phyloP scores from a whole-genome alignment of 371 early-diverging fungal species.

The Apophysomyces trapeziformis region DNA sequence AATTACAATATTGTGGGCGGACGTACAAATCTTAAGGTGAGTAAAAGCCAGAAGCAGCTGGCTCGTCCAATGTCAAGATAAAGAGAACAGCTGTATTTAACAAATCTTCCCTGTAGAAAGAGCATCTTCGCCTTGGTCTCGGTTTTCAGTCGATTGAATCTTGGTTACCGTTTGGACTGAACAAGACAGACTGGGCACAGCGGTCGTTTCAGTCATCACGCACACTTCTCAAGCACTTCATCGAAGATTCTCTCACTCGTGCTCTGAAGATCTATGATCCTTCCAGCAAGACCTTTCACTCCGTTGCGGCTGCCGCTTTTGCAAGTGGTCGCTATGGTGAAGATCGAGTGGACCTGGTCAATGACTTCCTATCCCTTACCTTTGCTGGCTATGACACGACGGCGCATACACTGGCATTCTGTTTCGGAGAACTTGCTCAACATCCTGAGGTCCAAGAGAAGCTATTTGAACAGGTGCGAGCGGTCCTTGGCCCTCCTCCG shows the following conservation, averaged over 20 bases:
- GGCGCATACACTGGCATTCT: constrained; percentile 51
- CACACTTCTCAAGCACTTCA: constrained; percentile 40
- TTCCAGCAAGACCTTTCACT: constrained; percentile 24
- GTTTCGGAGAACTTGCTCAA: constrained; percentile 49
- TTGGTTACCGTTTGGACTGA: constrained; percentile 52
- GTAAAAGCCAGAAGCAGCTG: not conserved
- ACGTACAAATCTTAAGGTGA: constrained; percentile 46
- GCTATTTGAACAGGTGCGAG: constrained; percentile 40
- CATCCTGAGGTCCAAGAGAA: constrained; percentile 42
- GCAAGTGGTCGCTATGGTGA: constrained; percentile 40
- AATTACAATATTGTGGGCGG: constrained; percentile 47
- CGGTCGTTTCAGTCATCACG: constrained; percentile 39
- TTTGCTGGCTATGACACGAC: constrained; percentile 58
- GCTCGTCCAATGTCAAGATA: not conserved
- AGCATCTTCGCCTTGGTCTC: constrained; percentile 42
- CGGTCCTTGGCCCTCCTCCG: constrained; percentile 47
- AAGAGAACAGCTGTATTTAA: too few relatives aligned
- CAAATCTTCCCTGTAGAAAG: constrained; percentile 23
- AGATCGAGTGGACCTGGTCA: constrained; percentile 36
- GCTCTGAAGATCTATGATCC: constrained; percentile 23
- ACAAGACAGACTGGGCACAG: constrained; percentile 51
- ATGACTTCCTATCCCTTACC: constrained; percentile 44
- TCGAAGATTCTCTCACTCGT: constrained; percentile 33
- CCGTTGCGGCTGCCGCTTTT: constrained; percentile 45
- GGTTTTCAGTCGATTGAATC: constrained; percentile 51